Evolutionary conservation across 176 grass and related monocot genomes (phyloP).

Genomic region (Eragrostis nindensis): DNA sequence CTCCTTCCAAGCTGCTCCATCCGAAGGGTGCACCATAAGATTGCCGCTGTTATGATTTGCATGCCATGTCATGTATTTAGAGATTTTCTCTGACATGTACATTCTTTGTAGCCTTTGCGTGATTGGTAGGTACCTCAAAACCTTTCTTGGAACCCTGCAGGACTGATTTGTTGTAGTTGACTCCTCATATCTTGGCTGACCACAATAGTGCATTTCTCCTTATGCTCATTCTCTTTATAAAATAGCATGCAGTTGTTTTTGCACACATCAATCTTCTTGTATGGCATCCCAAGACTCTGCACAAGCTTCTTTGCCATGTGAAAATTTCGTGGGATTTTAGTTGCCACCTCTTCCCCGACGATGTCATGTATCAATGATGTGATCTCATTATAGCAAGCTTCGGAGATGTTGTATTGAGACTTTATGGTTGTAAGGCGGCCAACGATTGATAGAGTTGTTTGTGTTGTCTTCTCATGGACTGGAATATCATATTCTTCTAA

Average conservation of each 20-base stretch:
- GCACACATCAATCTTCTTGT: not conserved
- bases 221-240: not conserved
- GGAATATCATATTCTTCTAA: no score
- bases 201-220: not conserved
- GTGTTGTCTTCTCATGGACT: no score
- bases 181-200: not conserved
- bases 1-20: slow-evolving; percentile 37
- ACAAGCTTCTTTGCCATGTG: no score
- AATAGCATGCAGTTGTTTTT: not conserved
- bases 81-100: not conserved
- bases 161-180: not conserved
- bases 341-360: no score
- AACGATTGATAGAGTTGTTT: no score
- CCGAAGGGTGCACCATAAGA: slow-evolving; percentile 15
- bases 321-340: no score
- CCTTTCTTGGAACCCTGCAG: not conserved
- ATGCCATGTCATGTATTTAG: not conserved
- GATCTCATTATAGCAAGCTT: no score
- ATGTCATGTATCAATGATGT: no score
- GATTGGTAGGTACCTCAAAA: not conserved
- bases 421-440: no score
- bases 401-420: no score
- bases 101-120: not conserved
- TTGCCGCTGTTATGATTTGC: not conserved
- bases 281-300: not conserved